Evolutionary conservation across 306 rosid genomes (phyloP).

Genomic region (Malus asiatica): DNA sequence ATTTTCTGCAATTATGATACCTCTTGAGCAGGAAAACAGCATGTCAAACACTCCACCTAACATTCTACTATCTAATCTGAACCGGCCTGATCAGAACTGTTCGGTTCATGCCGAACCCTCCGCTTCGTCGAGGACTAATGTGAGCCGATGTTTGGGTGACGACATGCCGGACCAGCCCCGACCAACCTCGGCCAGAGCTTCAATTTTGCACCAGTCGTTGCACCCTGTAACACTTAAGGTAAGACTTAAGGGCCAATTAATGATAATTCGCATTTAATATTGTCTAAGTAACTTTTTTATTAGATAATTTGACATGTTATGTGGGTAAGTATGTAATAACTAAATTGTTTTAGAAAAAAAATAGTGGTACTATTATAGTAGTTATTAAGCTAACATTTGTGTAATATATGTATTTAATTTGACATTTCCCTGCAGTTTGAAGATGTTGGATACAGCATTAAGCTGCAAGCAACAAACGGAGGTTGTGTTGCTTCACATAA

Average conservation of each 20-base stretch:
- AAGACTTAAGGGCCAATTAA: too few species aligned
- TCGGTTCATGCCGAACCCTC: constrained; percentile 43
- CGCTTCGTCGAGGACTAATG: not conserved
- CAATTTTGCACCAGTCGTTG: constrained; percentile 48
- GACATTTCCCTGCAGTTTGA: constrained; percentile 48
- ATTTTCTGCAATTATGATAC: constrained; percentile 42
- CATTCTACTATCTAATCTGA: constrained; percentile 10
- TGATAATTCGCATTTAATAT: too few species aligned
- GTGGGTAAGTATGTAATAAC: not conserved
- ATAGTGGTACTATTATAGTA: not conserved
- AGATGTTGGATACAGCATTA: constrained; percentile 52
- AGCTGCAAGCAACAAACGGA: constrained; percentile 18
- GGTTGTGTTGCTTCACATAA: constrained; percentile 25
- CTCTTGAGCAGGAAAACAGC: constrained; percentile 67
- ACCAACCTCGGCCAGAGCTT: constrained; percentile 14
- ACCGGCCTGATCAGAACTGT: constrained; percentile 33
- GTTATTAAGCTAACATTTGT: not conserved
- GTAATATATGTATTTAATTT: not conserved
- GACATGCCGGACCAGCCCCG: constrained; percentile 14
- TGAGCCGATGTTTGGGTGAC: constrained; percentile 24
- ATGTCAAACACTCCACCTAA: constrained; percentile 22
- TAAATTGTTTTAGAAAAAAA: not conserved
- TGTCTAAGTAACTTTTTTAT: not conserved
- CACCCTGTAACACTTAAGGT: constrained; percentile 67
- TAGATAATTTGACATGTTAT: not conserved